A percentile compares a stretch with the other conserved stretches of the same genome.
These are phyloP conservation scores for Podospora pseudocomata DNA, from an alignment of 495 filamentous ascomycete species.

Conservation along the genomic window DNA sequence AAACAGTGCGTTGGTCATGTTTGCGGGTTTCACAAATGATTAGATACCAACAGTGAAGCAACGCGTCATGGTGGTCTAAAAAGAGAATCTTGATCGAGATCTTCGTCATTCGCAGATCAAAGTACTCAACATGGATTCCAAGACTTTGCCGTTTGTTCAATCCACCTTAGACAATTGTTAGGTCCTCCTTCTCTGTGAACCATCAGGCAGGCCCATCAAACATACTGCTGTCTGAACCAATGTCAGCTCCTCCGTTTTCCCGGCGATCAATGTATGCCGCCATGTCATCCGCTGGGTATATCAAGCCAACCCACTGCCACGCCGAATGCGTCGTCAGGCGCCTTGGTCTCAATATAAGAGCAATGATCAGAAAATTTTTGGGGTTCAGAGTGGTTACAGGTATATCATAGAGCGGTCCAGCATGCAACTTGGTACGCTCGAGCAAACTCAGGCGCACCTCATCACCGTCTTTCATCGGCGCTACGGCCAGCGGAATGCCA, in stretches of 20 bases:
- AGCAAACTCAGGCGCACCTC: neutral
- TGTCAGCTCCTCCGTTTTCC: neutral
- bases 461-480: neutral
- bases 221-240: neutral
- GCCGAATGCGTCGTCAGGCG: neutral
- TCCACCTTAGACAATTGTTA: neutral
- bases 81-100: neutral
- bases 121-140: too few relatives aligned
- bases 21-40: neutral
- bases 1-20: neutral
- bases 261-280: neutral
- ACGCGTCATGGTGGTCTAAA: neutral
- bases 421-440: neutral
- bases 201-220: neutral
- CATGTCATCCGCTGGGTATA: neutral
- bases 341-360: neutral
- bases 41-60: neutral
- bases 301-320: neutral
- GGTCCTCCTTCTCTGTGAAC: neutral
- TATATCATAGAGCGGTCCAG: too few relatives aligned
- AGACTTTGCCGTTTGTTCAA: neutral
- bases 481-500: neutral
- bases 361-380: neutral
- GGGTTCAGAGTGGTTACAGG: too few relatives aligned
- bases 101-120: too few relatives aligned